Conservation (phyloP, 805 yeast genomes). For the Clavispora asparagi region DNA sequence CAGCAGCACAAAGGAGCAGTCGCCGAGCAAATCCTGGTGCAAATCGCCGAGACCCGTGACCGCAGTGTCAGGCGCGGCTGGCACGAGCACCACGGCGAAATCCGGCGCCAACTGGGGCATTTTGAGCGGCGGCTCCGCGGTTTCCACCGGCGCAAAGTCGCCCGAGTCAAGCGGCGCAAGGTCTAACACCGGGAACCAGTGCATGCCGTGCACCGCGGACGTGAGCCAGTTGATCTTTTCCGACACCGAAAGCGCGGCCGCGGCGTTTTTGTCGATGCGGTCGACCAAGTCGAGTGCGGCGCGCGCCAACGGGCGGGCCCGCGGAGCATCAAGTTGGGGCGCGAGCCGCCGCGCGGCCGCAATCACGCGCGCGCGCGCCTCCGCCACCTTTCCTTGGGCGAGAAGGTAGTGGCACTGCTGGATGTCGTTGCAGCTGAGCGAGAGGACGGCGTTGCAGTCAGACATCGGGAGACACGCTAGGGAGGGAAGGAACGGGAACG, state of each 20-base stretch:
- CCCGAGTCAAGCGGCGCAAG: slow-evolving; percentile 3
- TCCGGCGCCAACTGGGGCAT: slow-evolving; percentile 3
- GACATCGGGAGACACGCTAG: neutral
- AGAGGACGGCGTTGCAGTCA: neutral
- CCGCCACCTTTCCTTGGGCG: slow-evolving; percentile 5
- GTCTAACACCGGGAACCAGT: slow-evolving; percentile 12
- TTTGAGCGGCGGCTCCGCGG: neutral
- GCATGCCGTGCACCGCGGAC: slow-evolving; percentile 10
- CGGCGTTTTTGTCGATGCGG: slow-evolving; percentile 4
- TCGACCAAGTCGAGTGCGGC: slow-evolving; percentile 7
- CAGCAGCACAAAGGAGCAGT: slow-evolving; percentile 76
- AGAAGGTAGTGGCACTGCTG: slow-evolving; percentile 10
- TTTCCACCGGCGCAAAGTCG: slow-evolving; percentile 5
- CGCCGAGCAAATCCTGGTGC: slow-evolving; percentile 49
- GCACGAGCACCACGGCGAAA: neutral
- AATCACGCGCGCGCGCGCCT: slow-evolving; percentile 3
- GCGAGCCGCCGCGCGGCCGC: neutral
- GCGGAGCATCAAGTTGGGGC: neutral
- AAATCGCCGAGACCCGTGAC: slow-evolving; percentile 14
- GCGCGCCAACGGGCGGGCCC: slow-evolving; percentile 4
- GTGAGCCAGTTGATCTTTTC: slow-evolving; percentile 14
- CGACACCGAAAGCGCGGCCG: slow-evolving; percentile 8
- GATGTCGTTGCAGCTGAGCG: slow-evolving; percentile 2
- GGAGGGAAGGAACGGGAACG: no score
- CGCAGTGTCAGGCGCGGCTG: slow-evolving; percentile 2